Conservation (phyloP, 192 early-diverging fungal genomes). For the Gonapodya prolifera region DNA sequence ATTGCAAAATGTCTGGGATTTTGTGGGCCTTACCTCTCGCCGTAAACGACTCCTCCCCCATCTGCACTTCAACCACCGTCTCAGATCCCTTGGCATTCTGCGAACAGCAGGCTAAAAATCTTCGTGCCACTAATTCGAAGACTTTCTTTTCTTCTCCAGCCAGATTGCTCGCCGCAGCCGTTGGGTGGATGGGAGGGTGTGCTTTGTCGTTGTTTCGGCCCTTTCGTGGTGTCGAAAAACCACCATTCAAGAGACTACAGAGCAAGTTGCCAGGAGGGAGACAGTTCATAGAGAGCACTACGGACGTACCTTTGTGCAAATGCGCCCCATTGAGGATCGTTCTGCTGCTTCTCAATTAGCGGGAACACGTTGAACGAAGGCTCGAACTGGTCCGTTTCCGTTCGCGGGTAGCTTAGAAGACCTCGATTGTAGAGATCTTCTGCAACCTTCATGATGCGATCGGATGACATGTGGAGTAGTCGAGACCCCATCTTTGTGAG, state of each 20-base stretch:
- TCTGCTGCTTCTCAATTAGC: conserved; percentile 48
- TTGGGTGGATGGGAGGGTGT: conserved; percentile 97
- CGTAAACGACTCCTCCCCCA: conserved; percentile 65
- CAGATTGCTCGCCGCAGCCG: conserved; percentile 35
- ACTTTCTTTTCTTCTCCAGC: conserved; percentile 53
- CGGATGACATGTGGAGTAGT: conserved; percentile 59
- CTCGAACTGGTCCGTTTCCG: conserved; percentile 89
- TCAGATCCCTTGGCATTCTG: conserved; percentile 77
- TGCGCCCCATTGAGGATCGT: conserved; percentile 25
- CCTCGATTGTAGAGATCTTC: conserved; percentile 80
- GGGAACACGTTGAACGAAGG: conserved; percentile 51
- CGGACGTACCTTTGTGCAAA: conserved; percentile 25
- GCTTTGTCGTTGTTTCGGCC: conserved; percentile 89
- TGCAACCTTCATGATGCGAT: conserved; percentile 73
- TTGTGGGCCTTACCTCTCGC: conserved; percentile 32
- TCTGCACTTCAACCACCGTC: conserved; percentile 54
- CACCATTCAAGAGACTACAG: conserved; percentile 44
- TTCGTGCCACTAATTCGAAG: conserved; percentile 75
- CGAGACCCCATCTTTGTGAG: conserved; percentile 71
- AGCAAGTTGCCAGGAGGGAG: conserved; percentile 7
- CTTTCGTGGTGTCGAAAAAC: conserved; percentile 57
- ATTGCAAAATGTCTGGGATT: not conserved
- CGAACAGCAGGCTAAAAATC: conserved; percentile 88
- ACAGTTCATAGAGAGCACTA: conserved; percentile 26
- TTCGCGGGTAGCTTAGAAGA: conserved; percentile 89